Percentiles rank a stretch among this genome's conserved stretches.
These are phyloP conservation scores for Hypoxylon sp. DNA, from an alignment of 2,329 filamentous ascomycete species.

Conservation along the genomic window DNA sequence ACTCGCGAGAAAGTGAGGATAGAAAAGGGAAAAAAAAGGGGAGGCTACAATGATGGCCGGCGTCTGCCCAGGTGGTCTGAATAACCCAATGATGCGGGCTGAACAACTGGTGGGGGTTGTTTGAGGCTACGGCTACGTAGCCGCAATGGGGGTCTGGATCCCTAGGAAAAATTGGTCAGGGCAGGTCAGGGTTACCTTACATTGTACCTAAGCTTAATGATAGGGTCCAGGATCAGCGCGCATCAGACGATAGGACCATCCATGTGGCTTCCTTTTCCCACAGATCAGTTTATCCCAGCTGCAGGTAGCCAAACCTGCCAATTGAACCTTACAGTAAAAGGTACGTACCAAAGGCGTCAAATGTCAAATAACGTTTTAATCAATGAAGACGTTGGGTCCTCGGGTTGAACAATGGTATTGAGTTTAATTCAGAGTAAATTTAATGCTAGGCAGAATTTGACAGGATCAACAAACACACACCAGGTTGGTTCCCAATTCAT, in stretches of 20 bases:
- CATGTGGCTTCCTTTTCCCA: conserved; percentile 32
- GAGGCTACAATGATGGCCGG: conserved; percentile 30
- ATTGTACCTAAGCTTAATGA: conserved; percentile 10
- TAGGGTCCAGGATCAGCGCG: conserved; percentile 33
- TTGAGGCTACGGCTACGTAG: conserved; percentile 41
- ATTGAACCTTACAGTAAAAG: conserved; percentile 2
- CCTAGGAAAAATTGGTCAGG: conserved; percentile 10
- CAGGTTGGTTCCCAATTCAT: conserved; percentile 6
- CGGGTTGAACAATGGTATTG: conserved; percentile 29
- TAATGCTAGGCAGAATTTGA: conserved; percentile 10
- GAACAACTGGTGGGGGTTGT: conserved; percentile 41
- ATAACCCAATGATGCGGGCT: conserved; percentile 34
- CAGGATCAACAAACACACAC: conserved; percentile 11
- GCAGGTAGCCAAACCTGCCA: conserved; percentile 3
- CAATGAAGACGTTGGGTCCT: conserved; percentile 14
- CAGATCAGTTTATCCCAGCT: conserved; percentile 20
- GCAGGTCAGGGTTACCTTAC: conserved; percentile 20
- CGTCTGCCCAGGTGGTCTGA: conserved; percentile 37
- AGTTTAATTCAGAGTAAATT: conserved; percentile 20
- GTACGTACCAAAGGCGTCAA: conserved; percentile 13
- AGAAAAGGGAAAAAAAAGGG: conserved; percentile 23
- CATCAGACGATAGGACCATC: conserved; percentile 32
- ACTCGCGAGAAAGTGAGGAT: conserved; percentile 23
- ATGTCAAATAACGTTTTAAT: conserved; percentile 8
- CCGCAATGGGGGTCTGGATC: conserved; percentile 37